These are phyloP conservation scores for Hamamelis virginiana DNA, from an alignment of 164 flowering plant species.

Conservation along the genomic window DNA sequence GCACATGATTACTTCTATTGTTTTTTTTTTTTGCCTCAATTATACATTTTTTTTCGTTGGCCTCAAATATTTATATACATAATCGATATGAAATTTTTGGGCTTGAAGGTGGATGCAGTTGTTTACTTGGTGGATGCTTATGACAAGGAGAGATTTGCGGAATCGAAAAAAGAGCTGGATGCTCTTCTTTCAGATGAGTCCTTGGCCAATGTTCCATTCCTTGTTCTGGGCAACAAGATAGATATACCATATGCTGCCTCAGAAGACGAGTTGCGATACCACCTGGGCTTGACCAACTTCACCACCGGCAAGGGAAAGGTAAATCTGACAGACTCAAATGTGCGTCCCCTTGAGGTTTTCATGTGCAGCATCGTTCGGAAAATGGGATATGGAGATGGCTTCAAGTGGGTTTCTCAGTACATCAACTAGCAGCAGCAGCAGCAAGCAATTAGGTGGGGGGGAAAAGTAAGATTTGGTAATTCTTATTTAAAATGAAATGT, in stretches of 20 bases:
- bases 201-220: conserved; percentile 40
- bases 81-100: neutral
- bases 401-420: conserved; percentile 52
- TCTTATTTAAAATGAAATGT: neutral
- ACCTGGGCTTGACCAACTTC: conserved; percentile 43
- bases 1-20: too few species aligned
- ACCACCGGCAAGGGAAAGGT: conserved; percentile 49
- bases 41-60: too few species aligned
- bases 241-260: conserved; percentile 52
- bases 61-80: neutral
- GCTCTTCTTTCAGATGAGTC: conserved; percentile 46
- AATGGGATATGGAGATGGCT: conserved; percentile 55
- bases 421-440: too few species aligned
- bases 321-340: conserved; percentile 31
- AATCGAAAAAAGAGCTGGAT: conserved; percentile 44
- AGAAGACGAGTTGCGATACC: conserved; percentile 43
- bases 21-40: too few species aligned
- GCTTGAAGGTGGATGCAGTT: conserved; percentile 46
- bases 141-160: conserved; percentile 48
- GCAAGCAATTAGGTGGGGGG: neutral
- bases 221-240: conserved; percentile 44
- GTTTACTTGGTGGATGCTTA: conserved; percentile 46
- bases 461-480: neutral
- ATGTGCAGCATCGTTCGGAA: conserved; percentile 56
- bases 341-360: conserved; percentile 50